These are phyloP conservation scores for Gossypium ekmanianum DNA, from an alignment of 345 rosid species.

Conservation along the genomic window DNA sequence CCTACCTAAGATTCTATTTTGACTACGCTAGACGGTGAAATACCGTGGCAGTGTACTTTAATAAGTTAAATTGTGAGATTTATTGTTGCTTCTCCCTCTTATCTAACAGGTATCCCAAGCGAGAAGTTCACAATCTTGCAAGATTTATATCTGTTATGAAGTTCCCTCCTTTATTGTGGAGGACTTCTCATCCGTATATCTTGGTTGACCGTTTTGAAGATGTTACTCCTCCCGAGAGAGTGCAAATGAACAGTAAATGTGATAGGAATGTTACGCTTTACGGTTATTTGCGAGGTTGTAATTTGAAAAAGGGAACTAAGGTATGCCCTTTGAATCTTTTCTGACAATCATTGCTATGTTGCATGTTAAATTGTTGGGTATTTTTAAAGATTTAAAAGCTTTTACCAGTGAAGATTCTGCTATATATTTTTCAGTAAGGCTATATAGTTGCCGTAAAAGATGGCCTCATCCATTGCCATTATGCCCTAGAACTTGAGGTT, in stretches of 20 bases:
- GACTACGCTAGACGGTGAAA: neutral
- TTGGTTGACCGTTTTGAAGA: constrained; percentile 94
- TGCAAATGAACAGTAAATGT: constrained; percentile 65
- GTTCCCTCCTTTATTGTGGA: constrained; percentile 73
- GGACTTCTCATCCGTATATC: constrained; percentile 88
- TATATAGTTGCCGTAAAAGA: neutral
- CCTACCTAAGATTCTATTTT: neutral
- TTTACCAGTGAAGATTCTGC: neutral
- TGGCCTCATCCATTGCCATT: neutral
- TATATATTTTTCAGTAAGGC: neutral
- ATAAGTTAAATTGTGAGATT: constrained; percentile 3
- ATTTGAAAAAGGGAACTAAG: constrained; percentile 84
- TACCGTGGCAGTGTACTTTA: constrained; percentile 3
- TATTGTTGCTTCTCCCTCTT: constrained; percentile 8
- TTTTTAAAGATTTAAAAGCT: neutral
- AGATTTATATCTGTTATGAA: constrained; percentile 78
- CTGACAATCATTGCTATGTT: neutral
- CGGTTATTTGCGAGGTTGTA: constrained; percentile 95
- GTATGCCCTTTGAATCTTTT: constrained; percentile 32
- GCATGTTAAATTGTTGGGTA: neutral
- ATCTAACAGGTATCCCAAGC: constrained; percentile 63
- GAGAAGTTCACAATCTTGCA: constrained; percentile 83
- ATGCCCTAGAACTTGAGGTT: neutral
- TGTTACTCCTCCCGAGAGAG: constrained; percentile 80
- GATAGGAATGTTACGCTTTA: constrained; percentile 79